phyloP scores from a whole-genome alignment of 805 yeast genomes.

The Metschnikowia cerradonensis region DNA sequence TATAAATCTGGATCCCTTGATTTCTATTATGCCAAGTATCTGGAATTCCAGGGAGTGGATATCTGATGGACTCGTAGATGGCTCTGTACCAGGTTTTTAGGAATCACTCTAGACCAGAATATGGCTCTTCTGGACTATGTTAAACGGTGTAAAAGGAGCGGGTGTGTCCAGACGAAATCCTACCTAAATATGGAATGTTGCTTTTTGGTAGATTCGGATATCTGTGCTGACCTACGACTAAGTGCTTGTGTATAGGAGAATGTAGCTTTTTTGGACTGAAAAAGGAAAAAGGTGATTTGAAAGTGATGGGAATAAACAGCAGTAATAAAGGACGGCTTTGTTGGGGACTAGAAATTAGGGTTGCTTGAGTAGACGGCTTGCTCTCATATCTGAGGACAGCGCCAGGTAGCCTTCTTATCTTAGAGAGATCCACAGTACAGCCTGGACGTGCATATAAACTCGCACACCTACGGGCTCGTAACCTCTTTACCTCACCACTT shows the following conservation, averaged over 20 bases:
- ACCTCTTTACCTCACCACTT: too few relatives aligned
- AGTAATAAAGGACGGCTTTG: neutral
- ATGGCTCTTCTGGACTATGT: too few relatives aligned
- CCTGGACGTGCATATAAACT: neutral
- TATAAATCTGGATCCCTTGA: too few relatives aligned
- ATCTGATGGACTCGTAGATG: too few relatives aligned
- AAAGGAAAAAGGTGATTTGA: neutral
- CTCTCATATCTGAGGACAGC: neutral
- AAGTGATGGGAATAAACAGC: neutral
- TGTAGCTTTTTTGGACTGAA: neutral
- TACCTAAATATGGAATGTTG: neutral
- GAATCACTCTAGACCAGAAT: too few relatives aligned
- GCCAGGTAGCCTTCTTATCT: neutral
- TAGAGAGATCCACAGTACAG: slow-evolving; percentile 1
- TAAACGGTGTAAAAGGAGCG: too few relatives aligned
- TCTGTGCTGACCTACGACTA: neutral
- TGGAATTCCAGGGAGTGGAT: too few relatives aligned
- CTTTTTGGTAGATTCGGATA: neutral
- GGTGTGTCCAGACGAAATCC: too few relatives aligned
- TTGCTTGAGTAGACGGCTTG: neutral
- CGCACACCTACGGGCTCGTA: too few relatives aligned
- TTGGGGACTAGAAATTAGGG: neutral
- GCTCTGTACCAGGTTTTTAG: too few relatives aligned
- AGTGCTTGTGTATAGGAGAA: neutral
- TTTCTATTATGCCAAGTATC: too few relatives aligned